These are phyloP conservation scores for Pichia manshurica DNA, from an alignment of 805 yeast species.

Conservation along the genomic window DNA sequence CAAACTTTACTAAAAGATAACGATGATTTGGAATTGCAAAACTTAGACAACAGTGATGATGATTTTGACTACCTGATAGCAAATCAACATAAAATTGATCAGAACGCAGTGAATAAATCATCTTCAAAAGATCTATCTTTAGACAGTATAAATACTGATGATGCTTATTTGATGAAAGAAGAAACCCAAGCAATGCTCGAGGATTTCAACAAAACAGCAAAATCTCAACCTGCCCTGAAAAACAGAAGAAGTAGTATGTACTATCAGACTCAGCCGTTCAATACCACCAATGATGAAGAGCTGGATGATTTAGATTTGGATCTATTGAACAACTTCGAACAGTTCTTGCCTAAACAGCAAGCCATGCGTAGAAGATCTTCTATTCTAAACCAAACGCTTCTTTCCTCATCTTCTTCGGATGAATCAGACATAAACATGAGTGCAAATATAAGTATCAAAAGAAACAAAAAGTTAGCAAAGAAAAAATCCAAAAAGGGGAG, in stretches of 20 bases:
- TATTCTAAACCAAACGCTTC: conserved; percentile 34
- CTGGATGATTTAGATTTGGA: conserved; percentile 28
- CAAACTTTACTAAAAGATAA: conserved; percentile 34
- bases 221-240: conserved; percentile 2
- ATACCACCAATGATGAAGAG: conserved; percentile 33
- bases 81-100: conserved; percentile 12
- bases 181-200: conserved; percentile 40
- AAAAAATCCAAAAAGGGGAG: conserved; percentile 9
- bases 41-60: conserved; percentile 32
- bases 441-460: neutral
- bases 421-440: conserved; percentile 25
- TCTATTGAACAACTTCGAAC: conserved; percentile 16
- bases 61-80: conserved; percentile 30
- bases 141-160: conserved; percentile 16
- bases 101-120: conserved; percentile 8
- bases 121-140: conserved; percentile 7
- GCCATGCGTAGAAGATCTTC: conserved; percentile 37
- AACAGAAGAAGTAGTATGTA: conserved; percentile 17
- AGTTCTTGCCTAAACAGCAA: conserved; percentile 18
- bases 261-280: conserved; percentile 15
- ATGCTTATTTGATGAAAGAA: conserved; percentile 32
- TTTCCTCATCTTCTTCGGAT: conserved; percentile 20
- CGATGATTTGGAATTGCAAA: conserved; percentile 32
- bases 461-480: conserved; percentile 3
- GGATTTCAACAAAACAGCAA: conserved; percentile 29